Evolutionary conservation across 1,284 basidiomycete genomes (phyloP).

Genomic region (Pisolithus thermaeus): DNA sequence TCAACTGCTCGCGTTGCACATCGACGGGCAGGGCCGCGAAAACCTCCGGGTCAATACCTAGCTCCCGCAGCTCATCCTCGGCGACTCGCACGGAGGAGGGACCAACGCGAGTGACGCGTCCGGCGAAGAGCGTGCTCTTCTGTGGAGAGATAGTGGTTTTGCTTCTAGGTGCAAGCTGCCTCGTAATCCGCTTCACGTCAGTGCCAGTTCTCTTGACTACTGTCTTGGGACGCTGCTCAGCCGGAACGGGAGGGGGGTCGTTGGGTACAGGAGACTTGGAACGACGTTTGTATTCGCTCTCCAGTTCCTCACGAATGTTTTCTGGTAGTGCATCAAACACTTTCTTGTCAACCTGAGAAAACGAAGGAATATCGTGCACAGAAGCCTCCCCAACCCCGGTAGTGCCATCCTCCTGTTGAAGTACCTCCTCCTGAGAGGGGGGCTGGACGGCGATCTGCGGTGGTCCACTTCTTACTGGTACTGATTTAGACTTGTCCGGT

Average conservation of each 20-base stretch:
- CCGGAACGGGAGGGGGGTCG: constrained; percentile 5
- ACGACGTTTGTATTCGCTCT: constrained; percentile 58
- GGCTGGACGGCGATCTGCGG: constrained; percentile 30
- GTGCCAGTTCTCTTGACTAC: constrained; percentile 33
- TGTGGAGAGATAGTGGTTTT: constrained; percentile 38
- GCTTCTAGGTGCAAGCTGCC: constrained; percentile 53
- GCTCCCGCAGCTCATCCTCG: constrained; percentile 49
- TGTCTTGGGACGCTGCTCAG: constrained; percentile 17
- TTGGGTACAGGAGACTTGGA: constrained; percentile 36
- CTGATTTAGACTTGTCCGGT: not conserved
- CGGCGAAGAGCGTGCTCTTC: constrained; percentile 37
- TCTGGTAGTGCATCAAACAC: constrained; percentile 69
- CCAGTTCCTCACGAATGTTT: constrained; percentile 66
- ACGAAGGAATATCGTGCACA: constrained; percentile 49
- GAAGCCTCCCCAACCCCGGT: constrained; percentile 6
- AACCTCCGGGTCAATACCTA: constrained; percentile 69
- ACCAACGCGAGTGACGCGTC: constrained; percentile 28
- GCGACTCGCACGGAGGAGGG: constrained; percentile 24
- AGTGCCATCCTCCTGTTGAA: constrained; percentile 1
- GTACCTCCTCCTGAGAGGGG: constrained; percentile 28
- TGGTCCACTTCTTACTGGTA: not conserved
- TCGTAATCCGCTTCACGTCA: constrained; percentile 53
- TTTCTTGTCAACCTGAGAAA: constrained; percentile 70
- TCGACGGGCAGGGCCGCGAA: constrained; percentile 59
- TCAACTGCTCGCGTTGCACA: constrained; percentile 70